A percentile compares a stretch with the other conserved stretches of the same genome.
These are phyloP conservation scores for Wickerhamiella azyma DNA, from an alignment of 805 yeast species.

Conservation along the genomic window DNA sequence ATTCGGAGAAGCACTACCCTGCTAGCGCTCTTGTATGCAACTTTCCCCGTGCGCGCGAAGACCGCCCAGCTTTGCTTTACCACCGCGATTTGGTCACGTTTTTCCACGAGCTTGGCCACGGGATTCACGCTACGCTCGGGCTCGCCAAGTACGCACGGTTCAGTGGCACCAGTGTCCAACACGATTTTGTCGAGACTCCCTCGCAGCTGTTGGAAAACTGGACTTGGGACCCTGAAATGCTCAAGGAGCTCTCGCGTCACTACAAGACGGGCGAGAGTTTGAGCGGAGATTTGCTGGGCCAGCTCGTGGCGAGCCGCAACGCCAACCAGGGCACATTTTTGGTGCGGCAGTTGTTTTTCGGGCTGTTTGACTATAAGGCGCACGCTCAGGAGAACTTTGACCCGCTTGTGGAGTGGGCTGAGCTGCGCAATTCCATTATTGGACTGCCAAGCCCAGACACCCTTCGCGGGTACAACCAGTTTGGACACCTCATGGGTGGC, in stretches of 20 bases:
- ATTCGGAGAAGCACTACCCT: constrained; percentile 36
- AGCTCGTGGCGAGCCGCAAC: constrained; percentile 50
- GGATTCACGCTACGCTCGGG: constrained; percentile 66
- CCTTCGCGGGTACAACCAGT: constrained; percentile 11
- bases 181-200: constrained; percentile 88
- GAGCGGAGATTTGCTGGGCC: constrained; percentile 41
- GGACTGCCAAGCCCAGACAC: constrained; percentile 10
- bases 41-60: constrained; percentile 58
- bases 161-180: constrained; percentile 62
- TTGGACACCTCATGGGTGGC: constrained; percentile 65
- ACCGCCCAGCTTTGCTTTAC: constrained; percentile 60
- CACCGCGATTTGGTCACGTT: constrained; percentile 71
- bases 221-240: constrained; percentile 62
- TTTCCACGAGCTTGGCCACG: constrained; percentile 86
- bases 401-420: constrained; percentile 48
- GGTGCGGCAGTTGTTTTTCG: constrained; percentile 67
- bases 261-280: constrained; percentile 45
- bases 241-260: constrained; percentile 48
- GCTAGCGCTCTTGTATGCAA: constrained; percentile 73
- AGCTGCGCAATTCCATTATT: constrained; percentile 43
- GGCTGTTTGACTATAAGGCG: constrained; percentile 58
- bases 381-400: constrained; percentile 40
- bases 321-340: constrained; percentile 63
- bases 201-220: constrained; percentile 82
- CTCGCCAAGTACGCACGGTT: constrained; percentile 50